Conservation (phyloP, 164 flowering plant species). For the Nymphaea colorata region DNA sequence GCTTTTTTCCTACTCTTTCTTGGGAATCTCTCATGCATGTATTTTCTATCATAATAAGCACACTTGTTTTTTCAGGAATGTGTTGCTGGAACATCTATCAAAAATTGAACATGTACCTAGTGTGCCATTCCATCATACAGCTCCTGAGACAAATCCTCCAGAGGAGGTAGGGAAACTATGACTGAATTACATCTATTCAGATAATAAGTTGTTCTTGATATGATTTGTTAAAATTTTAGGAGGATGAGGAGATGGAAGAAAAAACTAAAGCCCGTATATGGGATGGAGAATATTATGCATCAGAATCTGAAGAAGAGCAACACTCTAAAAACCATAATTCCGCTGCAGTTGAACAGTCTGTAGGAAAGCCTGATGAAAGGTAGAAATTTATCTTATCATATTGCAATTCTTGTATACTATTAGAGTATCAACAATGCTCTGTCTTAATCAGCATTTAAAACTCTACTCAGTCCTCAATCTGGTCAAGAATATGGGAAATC, state of each 20-base stretch:
- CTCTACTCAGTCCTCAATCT: too few species aligned
- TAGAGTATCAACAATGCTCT: too few species aligned
- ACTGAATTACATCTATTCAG: neutral
- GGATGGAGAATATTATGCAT: slow-evolving; percentile 56
- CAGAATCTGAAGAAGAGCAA: slow-evolving; percentile 51
- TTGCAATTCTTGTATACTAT: too few species aligned
- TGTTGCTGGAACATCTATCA: slow-evolving; percentile 68
- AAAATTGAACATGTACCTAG: slow-evolving; percentile 70
- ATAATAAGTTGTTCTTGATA: neutral
- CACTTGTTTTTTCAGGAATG: slow-evolving; percentile 29
- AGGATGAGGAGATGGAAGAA: slow-evolving; percentile 56
- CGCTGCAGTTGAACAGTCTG: slow-evolving; percentile 9
- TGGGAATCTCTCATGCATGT: too few species aligned
- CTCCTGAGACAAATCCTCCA: slow-evolving; percentile 44
- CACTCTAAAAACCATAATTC: slow-evolving; percentile 16
- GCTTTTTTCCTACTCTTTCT: too few species aligned
- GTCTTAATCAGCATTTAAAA: too few species aligned
- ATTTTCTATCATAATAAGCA: neutral
- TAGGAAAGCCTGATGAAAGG: slow-evolving; percentile 14
- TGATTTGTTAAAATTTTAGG: slow-evolving; percentile 22
- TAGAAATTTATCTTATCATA: slow-evolving; percentile 1
- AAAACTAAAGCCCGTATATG: slow-evolving; percentile 63
- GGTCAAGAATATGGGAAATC: too few species aligned
- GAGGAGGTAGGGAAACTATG: slow-evolving; percentile 39
- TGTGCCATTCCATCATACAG: slow-evolving; percentile 65